phyloP scores from a whole-genome alignment of 2,329 filamentous ascomycete species.

The Botrytis sinoallii region DNA sequence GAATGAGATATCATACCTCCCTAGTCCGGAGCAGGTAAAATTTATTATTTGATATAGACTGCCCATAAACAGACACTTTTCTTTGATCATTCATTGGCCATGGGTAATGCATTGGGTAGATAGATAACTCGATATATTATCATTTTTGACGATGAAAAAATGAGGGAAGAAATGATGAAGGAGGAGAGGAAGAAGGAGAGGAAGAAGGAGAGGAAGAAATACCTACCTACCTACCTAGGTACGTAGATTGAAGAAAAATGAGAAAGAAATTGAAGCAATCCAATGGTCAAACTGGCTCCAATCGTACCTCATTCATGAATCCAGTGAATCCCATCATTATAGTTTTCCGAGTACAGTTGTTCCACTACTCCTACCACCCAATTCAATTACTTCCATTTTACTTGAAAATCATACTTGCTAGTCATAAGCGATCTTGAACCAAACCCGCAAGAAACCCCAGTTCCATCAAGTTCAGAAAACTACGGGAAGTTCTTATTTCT shows the following conservation, averaged over 20 bases:
- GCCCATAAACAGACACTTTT: background rate
- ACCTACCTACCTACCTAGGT: background rate
- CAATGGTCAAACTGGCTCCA: background rate
- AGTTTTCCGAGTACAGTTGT: background rate
- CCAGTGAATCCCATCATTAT: background rate
- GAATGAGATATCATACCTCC: background rate
- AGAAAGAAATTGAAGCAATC: background rate
- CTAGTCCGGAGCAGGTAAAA: background rate
- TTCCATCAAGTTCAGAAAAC: conserved; percentile 8
- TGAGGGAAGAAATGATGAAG: background rate
- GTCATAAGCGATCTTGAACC: conserved; percentile 15
- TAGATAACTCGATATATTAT: background rate
- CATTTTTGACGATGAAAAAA: background rate
- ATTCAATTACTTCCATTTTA: background rate
- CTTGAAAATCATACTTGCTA: background rate
- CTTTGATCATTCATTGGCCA: background rate
- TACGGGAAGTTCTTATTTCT: background rate
- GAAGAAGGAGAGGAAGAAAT: background rate
- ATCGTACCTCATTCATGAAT: background rate
- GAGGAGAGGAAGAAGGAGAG: background rate
- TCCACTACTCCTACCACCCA: background rate
- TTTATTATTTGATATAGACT: background rate
- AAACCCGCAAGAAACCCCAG: conserved; percentile 10
- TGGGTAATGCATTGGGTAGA: background rate
- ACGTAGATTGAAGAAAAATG: background rate